Base-by-base conservation (phyloP, 1,139 yeast genomes). In the Sugiyamaella castrensis region DNA sequence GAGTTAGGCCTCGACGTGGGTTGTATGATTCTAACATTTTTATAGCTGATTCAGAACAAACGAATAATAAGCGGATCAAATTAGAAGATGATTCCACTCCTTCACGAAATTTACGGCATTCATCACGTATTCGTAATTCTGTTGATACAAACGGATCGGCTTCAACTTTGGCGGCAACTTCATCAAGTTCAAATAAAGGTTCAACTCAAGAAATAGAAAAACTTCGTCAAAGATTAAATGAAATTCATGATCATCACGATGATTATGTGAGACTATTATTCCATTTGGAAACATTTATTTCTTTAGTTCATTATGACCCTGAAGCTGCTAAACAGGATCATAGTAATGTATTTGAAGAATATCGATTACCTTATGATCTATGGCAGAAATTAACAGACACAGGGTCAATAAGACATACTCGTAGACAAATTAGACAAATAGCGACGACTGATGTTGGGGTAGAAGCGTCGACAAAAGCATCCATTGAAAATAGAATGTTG, bases 251-350 rank as follows among this genome's bases (percentile, higher is more conserved):
- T 11, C 70, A 72, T 36, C 77, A 78, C 56, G 80, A 78, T 57
- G 65, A 61, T 69, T 50, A 66, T 65, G 54, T 74, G 63, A 53
- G 82, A 67, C 63, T 79, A 56, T 65, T 81, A 45, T 81, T 79
- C 62, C 84, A 81, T 55, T 65, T 81, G n/a, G 76, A 72, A 54
- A 81, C 79, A 57, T 80, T 77, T 59, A 77, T 76, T 37, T 76
- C 88, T 2, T 67, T 84, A 15, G 80, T 77, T 0, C 74, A 75
- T 40, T 84, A 81, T 74, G 77, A 82, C 53, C 88, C 89, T 0
- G 58, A 64, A 5, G 80, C 75, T 41, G 73, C 73, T 54, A 77
- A 76, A 52, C 68, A 67, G 8, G 69, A 79, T 56, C 60, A 51
- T 57, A 69, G 66, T 51, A 75, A 58, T 47, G 70, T 66, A 8